Evolutionary conservation across 805 yeast genomes (phyloP).

Genomic region (Novakomyces olei): DNA sequence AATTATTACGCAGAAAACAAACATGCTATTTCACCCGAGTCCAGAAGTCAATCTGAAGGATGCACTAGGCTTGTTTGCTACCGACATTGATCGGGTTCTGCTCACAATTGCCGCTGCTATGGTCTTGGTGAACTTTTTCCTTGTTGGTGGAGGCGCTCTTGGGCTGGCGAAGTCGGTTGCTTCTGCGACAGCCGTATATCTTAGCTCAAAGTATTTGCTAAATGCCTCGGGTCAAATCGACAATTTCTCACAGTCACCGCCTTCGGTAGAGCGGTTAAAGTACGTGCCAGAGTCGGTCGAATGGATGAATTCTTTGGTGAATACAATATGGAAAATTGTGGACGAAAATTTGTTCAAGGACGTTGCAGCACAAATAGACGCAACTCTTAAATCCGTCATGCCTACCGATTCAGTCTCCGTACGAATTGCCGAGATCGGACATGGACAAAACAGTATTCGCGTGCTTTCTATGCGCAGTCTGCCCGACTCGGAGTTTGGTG

Average conservation of each 20-base stretch:
- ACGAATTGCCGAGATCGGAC: background rate
- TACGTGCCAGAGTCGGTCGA: slow-evolving; percentile 1
- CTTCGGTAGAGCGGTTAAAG: background rate
- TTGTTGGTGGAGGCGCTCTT: background rate
- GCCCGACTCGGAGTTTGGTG: too few species aligned
- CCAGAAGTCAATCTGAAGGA: background rate
- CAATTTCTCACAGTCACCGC: too few species aligned
- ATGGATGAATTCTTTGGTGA: slow-evolving; percentile 1
- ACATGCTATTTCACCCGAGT: slow-evolving; percentile 1
- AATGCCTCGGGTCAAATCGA: too few species aligned
- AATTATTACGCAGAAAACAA: slow-evolving; percentile 1
- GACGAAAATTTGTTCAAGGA: slow-evolving; percentile 1
- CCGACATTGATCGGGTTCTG: background rate
- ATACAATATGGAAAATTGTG: background rate
- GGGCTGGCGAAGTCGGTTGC: background rate
- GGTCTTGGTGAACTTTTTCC: background rate
- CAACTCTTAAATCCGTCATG: slow-evolving; percentile 2
- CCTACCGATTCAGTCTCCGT: too few species aligned
- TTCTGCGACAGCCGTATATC: background rate
- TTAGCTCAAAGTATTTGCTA: background rate
- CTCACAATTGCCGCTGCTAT: background rate
- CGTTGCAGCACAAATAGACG: slow-evolving; percentile 2
- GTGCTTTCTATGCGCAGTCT: background rate
- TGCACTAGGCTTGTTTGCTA: too few species aligned
- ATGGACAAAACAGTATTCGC: background rate